Evolutionary conservation across 2,329 filamentous ascomycete species (phyloP).

Genomic region (Aureobasidium sp.): DNA sequence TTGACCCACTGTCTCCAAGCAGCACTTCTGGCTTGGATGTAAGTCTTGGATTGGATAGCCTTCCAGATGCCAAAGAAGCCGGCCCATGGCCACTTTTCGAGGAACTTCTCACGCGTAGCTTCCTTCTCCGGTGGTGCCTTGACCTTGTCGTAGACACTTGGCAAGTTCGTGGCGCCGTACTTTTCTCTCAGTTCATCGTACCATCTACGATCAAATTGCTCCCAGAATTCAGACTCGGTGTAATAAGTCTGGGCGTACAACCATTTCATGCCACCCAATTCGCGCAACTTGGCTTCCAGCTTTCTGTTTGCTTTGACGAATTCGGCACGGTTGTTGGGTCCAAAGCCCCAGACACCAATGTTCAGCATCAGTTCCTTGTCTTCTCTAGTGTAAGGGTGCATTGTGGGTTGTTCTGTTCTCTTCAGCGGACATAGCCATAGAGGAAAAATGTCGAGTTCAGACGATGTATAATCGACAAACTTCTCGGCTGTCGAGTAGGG

Average conservation of each 20-base stretch:
- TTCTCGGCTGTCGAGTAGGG: slow-evolving; percentile 34
- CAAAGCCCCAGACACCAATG: slow-evolving; percentile 52
- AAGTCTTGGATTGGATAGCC: slow-evolving; percentile 13
- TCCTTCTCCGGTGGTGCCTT: slow-evolving; percentile 3
- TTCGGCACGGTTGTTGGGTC: slow-evolving; percentile 28
- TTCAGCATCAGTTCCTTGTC: slow-evolving; percentile 40
- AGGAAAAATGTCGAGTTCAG: slow-evolving; percentile 35
- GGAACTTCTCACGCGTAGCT: not conserved
- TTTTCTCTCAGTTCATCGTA: slow-evolving; percentile 51
- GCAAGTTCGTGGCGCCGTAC: slow-evolving; percentile 52
- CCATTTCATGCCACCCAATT: slow-evolving; percentile 58
- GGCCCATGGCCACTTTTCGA: slow-evolving; percentile 13
- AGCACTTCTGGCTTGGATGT: slow-evolving; percentile 12
- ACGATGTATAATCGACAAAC: slow-evolving; percentile 35
- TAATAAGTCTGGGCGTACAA: slow-evolving; percentile 64
- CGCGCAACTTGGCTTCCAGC: slow-evolving; percentile 51
- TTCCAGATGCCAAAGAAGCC: slow-evolving; percentile 14
- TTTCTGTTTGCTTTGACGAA: slow-evolving; percentile 49
- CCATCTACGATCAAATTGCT: slow-evolving; percentile 49
- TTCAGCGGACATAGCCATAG: slow-evolving; percentile 40
- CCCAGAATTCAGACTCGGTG: slow-evolving; percentile 60
- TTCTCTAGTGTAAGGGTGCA: slow-evolving; percentile 24
- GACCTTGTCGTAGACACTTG: slow-evolving; percentile 56
- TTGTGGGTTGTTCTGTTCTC: slow-evolving; percentile 18
- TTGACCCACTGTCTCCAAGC: slow-evolving; percentile 7